These are phyloP conservation scores for Candida boidinii DNA, from an alignment of 805 yeast genomes.

Conservation along the genomic window DNA sequence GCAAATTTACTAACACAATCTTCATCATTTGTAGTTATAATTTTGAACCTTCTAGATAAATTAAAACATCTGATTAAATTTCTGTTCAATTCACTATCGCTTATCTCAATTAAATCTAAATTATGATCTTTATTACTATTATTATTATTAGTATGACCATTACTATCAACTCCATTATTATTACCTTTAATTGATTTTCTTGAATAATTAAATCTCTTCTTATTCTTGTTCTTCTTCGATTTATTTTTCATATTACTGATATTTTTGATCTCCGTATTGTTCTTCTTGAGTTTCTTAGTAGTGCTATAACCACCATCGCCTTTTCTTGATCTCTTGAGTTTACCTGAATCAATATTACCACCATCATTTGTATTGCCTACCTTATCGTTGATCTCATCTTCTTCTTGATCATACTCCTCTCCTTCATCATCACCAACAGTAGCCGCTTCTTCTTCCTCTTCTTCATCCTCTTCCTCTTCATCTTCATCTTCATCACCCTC, in stretches of 20 bases:
- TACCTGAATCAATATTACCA: too few species aligned
- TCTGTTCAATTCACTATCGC: slow-evolving; percentile 6
- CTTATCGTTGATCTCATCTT: slow-evolving; percentile 2
- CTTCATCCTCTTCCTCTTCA: slow-evolving; percentile 1
- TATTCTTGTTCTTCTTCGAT: too few species aligned
- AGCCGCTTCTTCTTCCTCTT: slow-evolving; percentile 2
- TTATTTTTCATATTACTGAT: too few species aligned
- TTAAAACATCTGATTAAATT: slow-evolving; percentile 6
- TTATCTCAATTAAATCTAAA: slow-evolving; percentile 6
- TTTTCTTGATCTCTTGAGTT: too few species aligned
- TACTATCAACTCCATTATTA: too few species aligned
- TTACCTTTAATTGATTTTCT: too few species aligned
- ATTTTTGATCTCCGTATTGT: too few species aligned
- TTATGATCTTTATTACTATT: slow-evolving; percentile 2
- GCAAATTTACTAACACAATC: slow-evolving; percentile 9
- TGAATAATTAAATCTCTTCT: too few species aligned
- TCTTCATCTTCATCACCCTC: slow-evolving; percentile 1
- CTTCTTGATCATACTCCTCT: too few species aligned
- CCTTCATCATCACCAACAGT: background rate
- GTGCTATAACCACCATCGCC: too few species aligned
- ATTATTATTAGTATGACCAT: too few species aligned
- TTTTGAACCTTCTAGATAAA: slow-evolving; percentile 7
- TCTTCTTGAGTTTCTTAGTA: too few species aligned
- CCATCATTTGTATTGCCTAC: slow-evolving; percentile 1
- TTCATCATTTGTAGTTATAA: slow-evolving; percentile 8